Conservation (phyloP, 2,329 filamentous ascomycete species). For the Rutstroemia sp. region DNA sequence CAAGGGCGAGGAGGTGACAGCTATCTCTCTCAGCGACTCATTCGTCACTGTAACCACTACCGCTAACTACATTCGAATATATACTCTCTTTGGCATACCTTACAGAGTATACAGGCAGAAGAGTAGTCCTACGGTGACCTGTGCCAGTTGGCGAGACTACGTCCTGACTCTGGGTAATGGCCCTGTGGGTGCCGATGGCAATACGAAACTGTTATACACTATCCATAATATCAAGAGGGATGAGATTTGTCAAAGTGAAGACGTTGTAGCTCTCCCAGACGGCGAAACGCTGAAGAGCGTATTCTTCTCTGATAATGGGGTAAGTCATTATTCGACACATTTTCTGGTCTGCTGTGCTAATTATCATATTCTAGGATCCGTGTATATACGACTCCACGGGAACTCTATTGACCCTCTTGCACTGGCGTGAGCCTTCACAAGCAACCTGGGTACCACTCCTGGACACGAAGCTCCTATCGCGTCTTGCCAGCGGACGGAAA, state of each 20-base stretch:
- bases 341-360: conserved; percentile 3
- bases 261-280: conserved; percentile 76
- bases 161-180: conserved; percentile 96
- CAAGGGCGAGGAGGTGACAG: conserved; percentile 74
- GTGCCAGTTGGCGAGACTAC: conserved; percentile 91
- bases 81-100: conserved; percentile 86
- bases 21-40: conserved; percentile 84
- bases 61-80: conserved; percentile 83
- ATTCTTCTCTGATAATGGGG: conserved; percentile 89
- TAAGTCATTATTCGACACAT: conserved; percentile 38
- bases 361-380: conserved; percentile 55
- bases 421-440: conserved; percentile 81
- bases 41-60: conserved; percentile 87
- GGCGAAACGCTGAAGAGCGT: conserved; percentile 69
- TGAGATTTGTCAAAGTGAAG: conserved; percentile 90
- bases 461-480: conserved; percentile 77
- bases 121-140: conserved; percentile 82
- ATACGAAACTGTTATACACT: conserved; percentile 73
- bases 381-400: conserved; percentile 95
- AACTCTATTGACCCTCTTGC: conserved; percentile 76
- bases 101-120: conserved; percentile 88
- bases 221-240: conserved; percentile 93
- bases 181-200: conserved; percentile 70
- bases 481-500: conserved; percentile 77
- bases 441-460: conserved; percentile 89